These are phyloP conservation scores for Colletotrichum spinosum DNA, from an alignment of 2,329 filamentous ascomycete species.

Conservation along the genomic window DNA sequence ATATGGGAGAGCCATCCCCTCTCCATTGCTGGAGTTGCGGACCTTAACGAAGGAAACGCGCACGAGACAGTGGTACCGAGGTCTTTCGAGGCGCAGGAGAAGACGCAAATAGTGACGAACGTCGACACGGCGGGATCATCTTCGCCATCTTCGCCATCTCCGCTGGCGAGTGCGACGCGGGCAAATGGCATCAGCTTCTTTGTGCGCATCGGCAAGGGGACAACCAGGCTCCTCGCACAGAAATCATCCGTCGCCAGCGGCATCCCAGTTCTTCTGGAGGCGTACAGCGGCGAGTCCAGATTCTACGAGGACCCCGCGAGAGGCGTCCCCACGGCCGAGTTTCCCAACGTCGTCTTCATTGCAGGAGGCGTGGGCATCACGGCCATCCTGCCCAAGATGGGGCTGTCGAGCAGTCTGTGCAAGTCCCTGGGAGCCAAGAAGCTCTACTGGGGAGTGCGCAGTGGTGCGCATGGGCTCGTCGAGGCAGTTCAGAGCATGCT, in stretches of 20 bases:
- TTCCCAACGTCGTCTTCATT: constrained; percentile 44
- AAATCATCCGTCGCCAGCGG: constrained; percentile 8
- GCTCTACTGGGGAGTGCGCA: constrained; percentile 45
- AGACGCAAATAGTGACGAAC: neutral
- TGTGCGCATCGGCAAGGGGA: constrained; percentile 21
- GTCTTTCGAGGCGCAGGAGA: neutral
- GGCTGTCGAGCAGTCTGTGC: constrained; percentile 39
- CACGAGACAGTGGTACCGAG: neutral
- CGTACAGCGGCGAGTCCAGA: constrained; percentile 42
- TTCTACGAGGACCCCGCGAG: constrained; percentile 40
- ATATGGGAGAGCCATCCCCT: constrained; percentile 54
- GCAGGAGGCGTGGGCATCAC: constrained; percentile 49
- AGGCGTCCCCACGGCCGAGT: constrained; percentile 37
- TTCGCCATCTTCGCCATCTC: neutral
- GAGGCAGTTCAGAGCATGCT: constrained; percentile 42
- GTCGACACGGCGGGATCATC: neutral
- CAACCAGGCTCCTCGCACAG: constrained; percentile 37
- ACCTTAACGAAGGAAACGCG: neutral
- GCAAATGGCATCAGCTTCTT: neutral
- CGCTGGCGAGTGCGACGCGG: neutral
- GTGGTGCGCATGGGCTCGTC: constrained; percentile 39
- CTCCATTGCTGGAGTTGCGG: constrained; percentile 41
- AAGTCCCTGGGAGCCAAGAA: constrained; percentile 42
- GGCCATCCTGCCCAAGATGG: constrained; percentile 43
- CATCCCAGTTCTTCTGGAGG: constrained; percentile 39